Conservation (phyloP, 2,329 filamentous ascomycete genomes). For the Calonectria leucothoes region DNA sequence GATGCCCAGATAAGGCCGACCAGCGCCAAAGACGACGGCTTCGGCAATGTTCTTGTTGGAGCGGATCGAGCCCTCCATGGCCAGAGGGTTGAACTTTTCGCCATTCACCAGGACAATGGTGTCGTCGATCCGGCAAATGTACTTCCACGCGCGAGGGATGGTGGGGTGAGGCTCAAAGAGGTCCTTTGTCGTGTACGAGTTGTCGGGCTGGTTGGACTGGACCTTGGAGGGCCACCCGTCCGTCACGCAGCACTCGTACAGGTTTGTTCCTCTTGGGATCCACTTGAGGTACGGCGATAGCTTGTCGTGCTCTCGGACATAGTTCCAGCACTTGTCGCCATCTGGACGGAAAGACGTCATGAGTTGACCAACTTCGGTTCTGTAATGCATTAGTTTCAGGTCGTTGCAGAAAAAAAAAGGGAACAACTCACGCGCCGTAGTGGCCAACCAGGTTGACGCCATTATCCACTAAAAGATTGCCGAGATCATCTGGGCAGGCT, state of each 20-base stretch:
- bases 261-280: conserved; percentile 26
- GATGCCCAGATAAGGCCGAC: conserved; percentile 48
- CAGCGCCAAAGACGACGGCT: conserved; percentile 71
- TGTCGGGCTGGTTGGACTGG: conserved; percentile 67
- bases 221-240: conserved; percentile 68
- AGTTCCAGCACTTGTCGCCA: conserved; percentile 41
- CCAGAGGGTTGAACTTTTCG: conserved; percentile 75
- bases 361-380: conserved; percentile 40
- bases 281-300: conserved; percentile 16
- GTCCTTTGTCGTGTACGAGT: conserved; percentile 72
- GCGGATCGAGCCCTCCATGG: conserved; percentile 66
- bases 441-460: conserved; percentile 66
- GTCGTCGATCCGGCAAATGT: conserved; percentile 69
- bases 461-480: conserved; percentile 60
- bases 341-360: conserved; percentile 39
- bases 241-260: conserved; percentile 66
- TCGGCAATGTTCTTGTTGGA: conserved; percentile 59
- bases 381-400: not conserved
- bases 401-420: not conserved
- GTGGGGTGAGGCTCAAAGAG: conserved; percentile 67
- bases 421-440: conserved; percentile 62
- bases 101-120: conserved; percentile 72
- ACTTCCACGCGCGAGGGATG: conserved; percentile 68
- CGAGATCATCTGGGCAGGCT: conserved; percentile 68
- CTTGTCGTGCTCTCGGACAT: conserved; percentile 32